Percentiles rank a stretch among this genome's conserved stretches.
Conservation (phyloP, 495 filamentous ascomycete genomes). For the Amphirosellinia nigrospora region DNA sequence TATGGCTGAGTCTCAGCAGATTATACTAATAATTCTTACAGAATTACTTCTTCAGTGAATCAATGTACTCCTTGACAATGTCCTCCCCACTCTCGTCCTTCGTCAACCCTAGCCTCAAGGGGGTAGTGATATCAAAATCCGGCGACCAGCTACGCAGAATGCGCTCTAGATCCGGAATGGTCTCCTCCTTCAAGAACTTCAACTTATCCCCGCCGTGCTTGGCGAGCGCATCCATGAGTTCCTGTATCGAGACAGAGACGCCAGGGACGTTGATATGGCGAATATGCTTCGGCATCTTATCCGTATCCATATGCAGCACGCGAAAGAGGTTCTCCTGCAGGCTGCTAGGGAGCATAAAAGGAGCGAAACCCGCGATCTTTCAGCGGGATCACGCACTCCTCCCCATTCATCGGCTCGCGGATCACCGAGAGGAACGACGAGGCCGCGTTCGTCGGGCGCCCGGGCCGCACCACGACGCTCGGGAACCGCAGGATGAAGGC, state of each 20-base stretch:
- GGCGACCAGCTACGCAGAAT: constrained; percentile 79
- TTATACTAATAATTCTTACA: background rate
- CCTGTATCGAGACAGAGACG: constrained; percentile 70
- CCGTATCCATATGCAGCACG: constrained; percentile 62
- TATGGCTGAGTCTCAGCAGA: too few species aligned
- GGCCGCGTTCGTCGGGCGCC: constrained; percentile 76
- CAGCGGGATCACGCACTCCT: constrained; percentile 68
- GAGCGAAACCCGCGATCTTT: constrained; percentile 62
- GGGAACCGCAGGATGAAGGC: constrained; percentile 73
- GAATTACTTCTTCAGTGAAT: constrained; percentile 40
- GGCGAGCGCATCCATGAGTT: constrained; percentile 76
- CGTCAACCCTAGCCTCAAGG: constrained; percentile 64
- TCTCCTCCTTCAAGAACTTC: constrained; percentile 67
- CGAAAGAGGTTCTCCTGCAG: constrained; percentile 74
- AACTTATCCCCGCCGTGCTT: constrained; percentile 73
- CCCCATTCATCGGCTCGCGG: constrained; percentile 59
- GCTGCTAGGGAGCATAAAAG: constrained; percentile 73
- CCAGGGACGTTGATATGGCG: constrained; percentile 77
- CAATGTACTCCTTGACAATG: constrained; percentile 58
- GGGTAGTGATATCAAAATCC: constrained; percentile 65
- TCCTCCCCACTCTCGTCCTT: constrained; percentile 64
- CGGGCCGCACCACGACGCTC: constrained; percentile 76
- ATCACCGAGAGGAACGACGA: constrained; percentile 74
- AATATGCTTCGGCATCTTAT: constrained; percentile 60
- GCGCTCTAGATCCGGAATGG: constrained; percentile 67